Base-by-base conservation (phyloP, 2,329 filamentous ascomycete genomes). In the Cladosporium sp. region DNA sequence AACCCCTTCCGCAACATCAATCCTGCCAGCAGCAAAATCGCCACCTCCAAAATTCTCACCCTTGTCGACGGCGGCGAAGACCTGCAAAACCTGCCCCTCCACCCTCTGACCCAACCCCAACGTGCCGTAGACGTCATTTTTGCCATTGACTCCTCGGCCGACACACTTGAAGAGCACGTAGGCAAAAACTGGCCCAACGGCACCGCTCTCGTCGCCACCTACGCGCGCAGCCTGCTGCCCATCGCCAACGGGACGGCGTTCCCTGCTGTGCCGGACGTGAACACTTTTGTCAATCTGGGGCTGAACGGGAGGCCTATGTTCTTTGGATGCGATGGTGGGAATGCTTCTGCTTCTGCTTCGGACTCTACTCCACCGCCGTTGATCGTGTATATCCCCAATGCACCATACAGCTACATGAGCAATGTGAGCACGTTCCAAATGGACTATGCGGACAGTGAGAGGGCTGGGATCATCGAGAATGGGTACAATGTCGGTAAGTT, bases 391-490 rank as follows among this genome's bases (percentile, higher is more conserved):
- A 78, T 98, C 55, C 92, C 95, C 66, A 96, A 76, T 64, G 74
- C 71, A 1, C 75, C 73, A 0, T 97, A 96, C 80, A 85, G 89
- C 58, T 86, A 86, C 75, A 80, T 84, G 69, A 90, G 89, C 77
- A 98, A 98, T 81, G 85, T 90, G 6, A 91, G 90, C 2, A 97
- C 94, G 59, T 94, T 91, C 77, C 83, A 88, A 67, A 81, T 88
- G 47, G 78, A 79, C 49, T 92, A 93, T 83, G 83, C 85, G 38
- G 79, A 87, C 71, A 78, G 75, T 0, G 79, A 92, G 79, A 91
- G 94, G 69, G 87, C 97, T 75, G 85, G 85, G 68, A 91, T 96
- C 75, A 92, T 99, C 74, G 78, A 86, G 70, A 98, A 99, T 79
- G 94, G 92, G 24, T 95, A 91, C 80, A 87, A 95, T 71, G 87